phyloP scores from a whole-genome alignment of 1,139 yeast genomes.

The Debaryomyces subglobosus region DNA sequence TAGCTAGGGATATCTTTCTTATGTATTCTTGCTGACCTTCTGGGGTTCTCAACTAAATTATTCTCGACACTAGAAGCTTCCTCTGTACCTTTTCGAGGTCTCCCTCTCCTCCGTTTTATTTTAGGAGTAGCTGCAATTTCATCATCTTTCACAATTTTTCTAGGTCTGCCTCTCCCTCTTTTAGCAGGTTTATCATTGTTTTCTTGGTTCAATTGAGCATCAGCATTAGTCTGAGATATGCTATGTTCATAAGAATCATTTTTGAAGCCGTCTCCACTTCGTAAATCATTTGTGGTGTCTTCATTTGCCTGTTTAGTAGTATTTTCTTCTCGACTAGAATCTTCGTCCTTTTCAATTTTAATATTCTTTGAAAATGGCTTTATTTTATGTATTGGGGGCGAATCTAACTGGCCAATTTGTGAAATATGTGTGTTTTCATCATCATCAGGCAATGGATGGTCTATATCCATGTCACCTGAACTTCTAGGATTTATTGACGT shows the following conservation, averaged over 20 bases:
- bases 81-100: conserved; percentile 15
- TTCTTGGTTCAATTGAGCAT: not conserved
- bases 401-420: not conserved
- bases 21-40: not conserved
- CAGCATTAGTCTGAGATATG: not conserved
- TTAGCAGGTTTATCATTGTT: conserved; percentile 7
- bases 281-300: not conserved
- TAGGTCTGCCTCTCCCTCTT: conserved; percentile 16
- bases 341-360: not conserved
- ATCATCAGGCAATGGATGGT: not conserved
- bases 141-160: conserved; percentile 2
- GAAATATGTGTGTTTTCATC: not conserved
- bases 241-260: not conserved
- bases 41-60: not conserved
- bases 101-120: conserved; percentile 17
- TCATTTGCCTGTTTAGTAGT: not conserved
- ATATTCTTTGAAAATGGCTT: not conserved
- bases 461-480: not conserved
- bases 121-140: not conserved
- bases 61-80: not conserved
- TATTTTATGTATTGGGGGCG: not conserved
- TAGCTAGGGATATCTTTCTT: not conserved
- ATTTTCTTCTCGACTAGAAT: not conserved
- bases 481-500: not conserved
- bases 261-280: not conserved